phyloP scores from a whole-genome alignment of 495 filamentous ascomycete species.

The Hypoxylon cercidicola region DNA sequence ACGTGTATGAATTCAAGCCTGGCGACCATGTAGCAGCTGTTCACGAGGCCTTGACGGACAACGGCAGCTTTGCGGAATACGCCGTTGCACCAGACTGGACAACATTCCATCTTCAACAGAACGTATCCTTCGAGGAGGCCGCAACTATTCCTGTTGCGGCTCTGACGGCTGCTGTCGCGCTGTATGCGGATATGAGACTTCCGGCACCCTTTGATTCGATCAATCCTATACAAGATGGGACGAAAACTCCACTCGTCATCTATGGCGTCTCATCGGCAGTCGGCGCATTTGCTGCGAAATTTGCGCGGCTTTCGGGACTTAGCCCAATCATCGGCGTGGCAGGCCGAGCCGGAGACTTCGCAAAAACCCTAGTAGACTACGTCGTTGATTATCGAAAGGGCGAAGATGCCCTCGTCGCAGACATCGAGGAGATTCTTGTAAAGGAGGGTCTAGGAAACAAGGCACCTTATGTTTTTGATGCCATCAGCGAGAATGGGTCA shows the following conservation, averaged over 20 bases:
- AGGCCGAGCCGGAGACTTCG: slow-evolving; percentile 48
- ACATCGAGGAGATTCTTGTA: slow-evolving; percentile 41
- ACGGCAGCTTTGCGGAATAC: slow-evolving; percentile 55
- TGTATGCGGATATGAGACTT: slow-evolving; percentile 49
- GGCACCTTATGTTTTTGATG: slow-evolving; percentile 46
- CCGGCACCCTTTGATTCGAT: slow-evolving; percentile 29
- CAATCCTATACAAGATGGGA: slow-evolving; percentile 9
- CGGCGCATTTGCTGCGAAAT: slow-evolving; percentile 54
- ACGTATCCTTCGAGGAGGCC: slow-evolving; percentile 55
- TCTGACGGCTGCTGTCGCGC: slow-evolving; percentile 52
- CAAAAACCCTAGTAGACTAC: slow-evolving; percentile 49
- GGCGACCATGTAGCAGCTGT: slow-evolving; percentile 57
- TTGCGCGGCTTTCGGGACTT: slow-evolving; percentile 52
- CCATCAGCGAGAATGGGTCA: slow-evolving; percentile 41
- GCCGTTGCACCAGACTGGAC: slow-evolving; percentile 50
- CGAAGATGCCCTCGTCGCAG: slow-evolving; percentile 40
- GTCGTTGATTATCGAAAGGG: slow-evolving; percentile 57
- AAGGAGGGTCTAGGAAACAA: slow-evolving; percentile 45
- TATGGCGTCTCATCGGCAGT: slow-evolving; percentile 56
- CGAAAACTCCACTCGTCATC: slow-evolving; percentile 43
- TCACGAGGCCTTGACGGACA: slow-evolving; percentile 43
- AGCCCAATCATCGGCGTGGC: slow-evolving; percentile 54
- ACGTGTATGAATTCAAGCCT: slow-evolving; percentile 53
- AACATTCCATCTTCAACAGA: slow-evolving; percentile 54
- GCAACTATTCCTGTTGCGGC: slow-evolving; percentile 55